A percentile compares a stretch with the other conserved stretches of the same genome.
These are phyloP conservation scores for Priceomyces castillae DNA, from an alignment of 805 yeast genomes.

Conservation along the genomic window DNA sequence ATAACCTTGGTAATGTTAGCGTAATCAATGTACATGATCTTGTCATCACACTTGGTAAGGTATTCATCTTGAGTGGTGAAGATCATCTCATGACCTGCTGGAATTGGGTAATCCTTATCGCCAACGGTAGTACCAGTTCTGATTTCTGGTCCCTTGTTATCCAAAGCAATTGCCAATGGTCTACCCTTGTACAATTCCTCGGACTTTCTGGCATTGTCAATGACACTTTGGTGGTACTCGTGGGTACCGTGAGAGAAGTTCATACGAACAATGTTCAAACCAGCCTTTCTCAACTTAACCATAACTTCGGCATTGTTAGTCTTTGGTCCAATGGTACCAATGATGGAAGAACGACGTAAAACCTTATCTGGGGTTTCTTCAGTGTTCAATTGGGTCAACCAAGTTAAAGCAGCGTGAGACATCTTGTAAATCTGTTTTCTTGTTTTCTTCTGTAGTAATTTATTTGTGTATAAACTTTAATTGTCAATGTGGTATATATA, in stretches of 20 bases:
- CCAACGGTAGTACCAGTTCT: constrained; percentile 94
- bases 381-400: constrained; percentile 80
- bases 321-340: constrained; percentile 99
- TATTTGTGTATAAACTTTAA: neutral
- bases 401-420: constrained; percentile 56
- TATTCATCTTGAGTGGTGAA: constrained; percentile 88
- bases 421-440: constrained; percentile 14
- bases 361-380: constrained; percentile 71
- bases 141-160: constrained; percentile 99
- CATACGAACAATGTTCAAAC: constrained; percentile 97
- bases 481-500: neutral
- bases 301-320: constrained; percentile 86
- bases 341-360: constrained; percentile 92
- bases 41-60: constrained; percentile 69
- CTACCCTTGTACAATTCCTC: constrained; percentile 89
- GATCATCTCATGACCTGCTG: constrained; percentile 84
- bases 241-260: constrained; percentile 98
- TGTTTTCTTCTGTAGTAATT: neutral
- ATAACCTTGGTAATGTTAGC: constrained; percentile 95
- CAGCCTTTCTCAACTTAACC: constrained; percentile 90
- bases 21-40: constrained; percentile 88
- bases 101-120: constrained; percentile 77
- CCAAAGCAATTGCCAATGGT: constrained; percentile 97
- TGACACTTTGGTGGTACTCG: constrained; percentile 95
- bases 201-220: constrained; percentile 95